Evolutionary conservation across 1,284 basidiomycete genomes (phyloP).

Genomic region (Fomes fomentarius): DNA sequence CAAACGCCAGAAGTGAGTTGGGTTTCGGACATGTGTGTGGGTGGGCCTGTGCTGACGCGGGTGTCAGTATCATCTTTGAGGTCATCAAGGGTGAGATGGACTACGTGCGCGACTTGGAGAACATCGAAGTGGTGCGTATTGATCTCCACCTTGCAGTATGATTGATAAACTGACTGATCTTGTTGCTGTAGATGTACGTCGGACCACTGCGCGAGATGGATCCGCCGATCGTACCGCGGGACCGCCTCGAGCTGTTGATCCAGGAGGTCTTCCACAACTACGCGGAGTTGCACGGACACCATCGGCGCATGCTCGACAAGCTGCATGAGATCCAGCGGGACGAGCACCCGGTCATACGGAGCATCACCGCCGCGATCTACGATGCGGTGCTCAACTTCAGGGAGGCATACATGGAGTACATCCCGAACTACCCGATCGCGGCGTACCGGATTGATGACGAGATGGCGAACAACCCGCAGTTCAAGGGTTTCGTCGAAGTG

Average conservation of each 20-base stretch:
- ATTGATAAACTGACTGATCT: neutral
- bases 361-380: constrained; percentile 85
- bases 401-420: constrained; percentile 92
- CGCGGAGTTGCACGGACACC: constrained; percentile 75
- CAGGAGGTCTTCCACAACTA: constrained; percentile 94
- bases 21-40: neutral
- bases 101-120: constrained; percentile 92
- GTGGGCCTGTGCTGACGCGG: neutral
- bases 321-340: constrained; percentile 89
- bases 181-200: constrained; percentile 66
- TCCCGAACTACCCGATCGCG: constrained; percentile 93
- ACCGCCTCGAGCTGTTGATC: constrained; percentile 80
- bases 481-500: constrained; percentile 86
- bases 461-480: constrained; percentile 75
- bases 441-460: constrained; percentile 92
- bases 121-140: constrained; percentile 75
- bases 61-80: constrained; percentile 85
- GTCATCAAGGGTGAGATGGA: constrained; percentile 95
- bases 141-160: neutral
- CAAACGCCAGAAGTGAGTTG: constrained; percentile 84
- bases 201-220: constrained; percentile 74
- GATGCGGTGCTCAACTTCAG: constrained; percentile 92
- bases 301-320: constrained; percentile 75
- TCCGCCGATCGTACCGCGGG: constrained; percentile 76
- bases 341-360: constrained; percentile 84